phyloP scores from a whole-genome alignment of 108 stramenopile genomes.

The Fragilariopsis cylindrus region DNA sequence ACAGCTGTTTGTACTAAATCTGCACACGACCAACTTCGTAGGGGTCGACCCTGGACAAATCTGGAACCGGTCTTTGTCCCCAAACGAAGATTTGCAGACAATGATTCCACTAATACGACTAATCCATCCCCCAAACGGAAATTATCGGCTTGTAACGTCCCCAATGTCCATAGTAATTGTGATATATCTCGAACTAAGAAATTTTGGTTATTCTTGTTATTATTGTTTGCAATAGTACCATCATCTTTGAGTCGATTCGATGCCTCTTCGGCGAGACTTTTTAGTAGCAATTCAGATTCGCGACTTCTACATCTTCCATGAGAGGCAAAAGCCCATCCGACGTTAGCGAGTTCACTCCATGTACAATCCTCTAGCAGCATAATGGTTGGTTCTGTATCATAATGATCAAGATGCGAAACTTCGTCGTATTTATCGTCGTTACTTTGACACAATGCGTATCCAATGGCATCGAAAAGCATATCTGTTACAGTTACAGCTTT shows the following conservation, averaged over 20 bases:
- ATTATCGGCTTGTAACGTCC: conserved; percentile 74
- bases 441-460: conserved; percentile 46
- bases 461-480: conserved; percentile 66
- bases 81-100: conserved; percentile 46
- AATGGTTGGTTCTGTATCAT: conserved; percentile 4
- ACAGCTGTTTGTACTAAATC: conserved; percentile 74
- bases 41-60: conserved; percentile 34
- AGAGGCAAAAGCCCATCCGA: conserved; percentile 82
- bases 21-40: conserved; percentile 60
- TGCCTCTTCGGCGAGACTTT: conserved; percentile 54
- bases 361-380: conserved; percentile 43
- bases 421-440: conserved; percentile 33
- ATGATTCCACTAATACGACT: conserved; percentile 57
- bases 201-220: conserved; percentile 17
- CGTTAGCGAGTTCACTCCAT: conserved; percentile 76
- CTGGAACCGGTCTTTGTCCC: conserved; percentile 7
- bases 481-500: conserved; percentile 13
- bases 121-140: conserved; percentile 62
- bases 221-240: neutral
- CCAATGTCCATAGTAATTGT: conserved; percentile 78
- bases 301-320: conserved; percentile 56
- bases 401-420: neutral
- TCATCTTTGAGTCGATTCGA: conserved; percentile 17
- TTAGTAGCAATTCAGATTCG: conserved; percentile 51
- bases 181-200: conserved; percentile 65